phyloP scores from a whole-genome alignment of 2,329 filamentous ascomycete genomes.

The Fusarium nisikadoi region DNA sequence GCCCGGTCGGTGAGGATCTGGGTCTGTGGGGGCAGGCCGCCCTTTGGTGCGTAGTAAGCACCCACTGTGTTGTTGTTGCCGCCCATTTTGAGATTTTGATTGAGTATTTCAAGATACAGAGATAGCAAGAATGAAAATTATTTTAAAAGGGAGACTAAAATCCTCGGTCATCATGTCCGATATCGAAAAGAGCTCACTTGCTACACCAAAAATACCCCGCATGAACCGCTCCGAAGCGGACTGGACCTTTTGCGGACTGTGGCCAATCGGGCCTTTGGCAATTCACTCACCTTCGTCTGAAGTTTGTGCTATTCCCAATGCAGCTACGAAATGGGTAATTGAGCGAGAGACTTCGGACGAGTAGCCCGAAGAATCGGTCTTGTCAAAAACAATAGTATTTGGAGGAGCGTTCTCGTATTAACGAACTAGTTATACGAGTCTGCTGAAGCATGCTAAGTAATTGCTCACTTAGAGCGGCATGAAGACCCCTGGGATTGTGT shows the following conservation, averaged over 20 bases:
- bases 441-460: too few relatives aligned
- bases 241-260: background rate
- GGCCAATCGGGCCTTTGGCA: background rate
- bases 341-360: background rate
- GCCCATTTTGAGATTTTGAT: background rate
- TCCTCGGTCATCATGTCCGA: background rate
- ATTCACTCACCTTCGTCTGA: background rate
- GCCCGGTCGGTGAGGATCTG: constrained; percentile 28
- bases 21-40: constrained; percentile 25
- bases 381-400: too few relatives aligned
- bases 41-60: constrained; percentile 29
- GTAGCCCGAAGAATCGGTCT: background rate
- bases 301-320: background rate
- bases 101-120: background rate
- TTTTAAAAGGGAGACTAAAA: background rate
- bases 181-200: background rate
- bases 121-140: background rate
- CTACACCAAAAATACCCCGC: constrained; percentile 4
- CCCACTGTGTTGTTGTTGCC: constrained; percentile 3
- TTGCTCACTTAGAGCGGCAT: background rate
- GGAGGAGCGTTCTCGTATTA: background rate
- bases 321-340: background rate
- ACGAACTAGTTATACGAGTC: too few relatives aligned
- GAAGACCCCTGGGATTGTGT: constrained; percentile 2
- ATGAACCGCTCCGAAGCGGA: background rate